A percentile compares a stretch with the other conserved stretches of the same genome.
Conservation (phyloP, 139 green algal species). For the Chlorella sorokiniana region DNA sequence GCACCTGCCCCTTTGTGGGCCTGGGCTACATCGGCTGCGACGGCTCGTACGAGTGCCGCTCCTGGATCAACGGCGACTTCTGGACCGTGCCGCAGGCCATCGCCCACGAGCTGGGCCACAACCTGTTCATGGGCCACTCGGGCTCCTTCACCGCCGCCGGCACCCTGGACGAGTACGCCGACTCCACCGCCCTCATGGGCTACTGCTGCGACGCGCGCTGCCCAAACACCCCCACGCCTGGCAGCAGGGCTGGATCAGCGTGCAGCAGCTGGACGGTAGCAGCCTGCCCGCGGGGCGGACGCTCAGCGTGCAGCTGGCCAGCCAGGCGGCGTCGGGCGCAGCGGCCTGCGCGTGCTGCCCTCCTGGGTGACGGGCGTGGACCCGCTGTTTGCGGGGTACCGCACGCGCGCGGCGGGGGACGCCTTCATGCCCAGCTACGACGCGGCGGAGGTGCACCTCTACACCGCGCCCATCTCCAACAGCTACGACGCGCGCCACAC, state of each 20-base stretch:
- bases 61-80: neutral
- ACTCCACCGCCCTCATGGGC: neutral
- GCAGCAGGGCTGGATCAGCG: constrained; percentile 8
- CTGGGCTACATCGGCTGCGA: constrained; percentile 8
- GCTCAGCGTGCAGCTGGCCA: neutral
- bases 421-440: neutral
- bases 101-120: constrained; percentile 14
- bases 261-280: constrained; percentile 18
- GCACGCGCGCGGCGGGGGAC: constrained; percentile 2
- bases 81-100: neutral
- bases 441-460: neutral
- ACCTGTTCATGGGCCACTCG: constrained; percentile 15
- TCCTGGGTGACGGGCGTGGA: neutral
- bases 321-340: neutral
- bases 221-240: neutral
- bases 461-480: constrained; percentile 26
- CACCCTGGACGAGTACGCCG: neutral
- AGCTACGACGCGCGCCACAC: neutral
- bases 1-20: constrained; percentile 8
- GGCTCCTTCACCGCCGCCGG: neutral
- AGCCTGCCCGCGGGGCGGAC: neutral
- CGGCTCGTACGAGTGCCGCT: neutral
- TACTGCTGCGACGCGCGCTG: neutral
- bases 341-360: constrained; percentile 15
- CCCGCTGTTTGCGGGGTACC: constrained; percentile 11